Evolutionary conservation across 352 stramenopile genomes (phyloP), one percentile per base, ranked within the genome.

Genomic region (Phytopythium boreale): DNA sequence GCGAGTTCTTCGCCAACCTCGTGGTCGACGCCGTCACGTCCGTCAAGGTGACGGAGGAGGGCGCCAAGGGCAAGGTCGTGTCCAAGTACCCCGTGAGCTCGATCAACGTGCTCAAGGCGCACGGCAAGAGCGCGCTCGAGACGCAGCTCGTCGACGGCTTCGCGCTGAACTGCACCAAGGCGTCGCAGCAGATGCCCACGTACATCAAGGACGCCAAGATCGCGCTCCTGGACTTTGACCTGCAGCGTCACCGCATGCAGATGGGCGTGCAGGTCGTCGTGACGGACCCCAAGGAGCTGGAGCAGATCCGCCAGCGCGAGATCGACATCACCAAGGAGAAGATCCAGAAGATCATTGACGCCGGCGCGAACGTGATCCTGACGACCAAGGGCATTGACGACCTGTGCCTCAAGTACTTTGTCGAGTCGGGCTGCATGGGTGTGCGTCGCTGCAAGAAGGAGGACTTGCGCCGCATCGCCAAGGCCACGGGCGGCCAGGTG

Each of bases 331-430:
- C 97, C 59, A 99, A 99, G 77, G 97, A 99, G 79, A 98, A 98
- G 72, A 99, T 99, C 75, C 87, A 99, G 75, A 99, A 99, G 78
- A 99, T 99, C 76, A 87, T 99, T 20, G 87, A 98, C 59, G 86
- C 97, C 29, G 98, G 98, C 46, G 97, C 97, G 50, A 99, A 98
- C 64, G 97, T 99, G 34, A 97, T 99, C 37, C 77, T 99, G 51
- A 99, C 97, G n/a, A 99, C 97, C 59, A 99, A 99, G 83, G 98
- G 97, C 66, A 99, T 99, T 67, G 98, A 99, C 75, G 98, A 99
- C 76, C 73, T 99, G 41, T 99, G 96, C 68, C 92, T 99, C 67
- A 99, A 99, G 80, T 99, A 99, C 82, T 99, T 99, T 85, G 98
- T 99, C 26, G 97, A 99, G 81, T 93, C 95, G 0, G 95, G 94